Evolutionary conservation across 2,329 filamentous ascomycete species (phyloP).

Genomic region (Talaromyces sp.): DNA sequence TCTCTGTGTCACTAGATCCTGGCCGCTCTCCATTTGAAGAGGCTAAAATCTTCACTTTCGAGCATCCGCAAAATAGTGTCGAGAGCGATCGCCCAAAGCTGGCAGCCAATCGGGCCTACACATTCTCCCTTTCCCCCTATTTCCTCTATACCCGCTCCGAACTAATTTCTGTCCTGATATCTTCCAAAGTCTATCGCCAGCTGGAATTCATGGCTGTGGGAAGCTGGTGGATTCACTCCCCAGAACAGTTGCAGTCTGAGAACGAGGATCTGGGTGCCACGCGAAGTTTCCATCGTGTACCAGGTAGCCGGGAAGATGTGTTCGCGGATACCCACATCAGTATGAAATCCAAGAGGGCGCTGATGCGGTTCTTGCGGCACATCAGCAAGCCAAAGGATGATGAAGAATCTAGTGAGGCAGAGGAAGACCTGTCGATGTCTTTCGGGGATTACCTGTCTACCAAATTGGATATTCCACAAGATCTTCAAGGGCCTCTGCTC

Average conservation of each 20-base stretch:
- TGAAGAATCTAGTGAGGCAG: constrained; percentile 49
- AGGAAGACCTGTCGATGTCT: constrained; percentile 58
- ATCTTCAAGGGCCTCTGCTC: constrained; percentile 65
- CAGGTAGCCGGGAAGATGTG: constrained; percentile 87
- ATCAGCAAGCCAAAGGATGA: constrained; percentile 65
- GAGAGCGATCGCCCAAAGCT: constrained; percentile 22
- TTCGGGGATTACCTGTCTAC: constrained; percentile 51
- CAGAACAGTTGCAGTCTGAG: constrained; percentile 21
- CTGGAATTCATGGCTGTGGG: constrained; percentile 93
- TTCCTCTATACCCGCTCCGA: constrained; percentile 81
- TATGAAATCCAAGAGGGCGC: constrained; percentile 75
- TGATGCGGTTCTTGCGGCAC: constrained; percentile 95
- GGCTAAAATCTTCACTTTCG: constrained; percentile 34
- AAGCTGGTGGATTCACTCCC: constrained; percentile 77
- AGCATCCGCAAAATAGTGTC: constrained; percentile 13
- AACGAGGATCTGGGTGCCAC: constrained; percentile 23
- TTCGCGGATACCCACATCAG: constrained; percentile 78
- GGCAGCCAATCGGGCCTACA: constrained; percentile 72
- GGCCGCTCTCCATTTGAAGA: constrained; percentile 42
- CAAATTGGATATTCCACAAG: constrained; percentile 68
- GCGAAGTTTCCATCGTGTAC: constrained; percentile 67
- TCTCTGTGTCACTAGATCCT: constrained; percentile 35
- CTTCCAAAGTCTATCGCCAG: constrained; percentile 83
- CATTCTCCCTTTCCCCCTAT: constrained; percentile 80
- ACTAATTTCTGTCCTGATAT: constrained; percentile 79